Evolutionary conservation across 768 basidiomycete species (phyloP), one percentile per base, ranked within the genome.

Genomic region (Macrolepiota dolichaula): DNA sequence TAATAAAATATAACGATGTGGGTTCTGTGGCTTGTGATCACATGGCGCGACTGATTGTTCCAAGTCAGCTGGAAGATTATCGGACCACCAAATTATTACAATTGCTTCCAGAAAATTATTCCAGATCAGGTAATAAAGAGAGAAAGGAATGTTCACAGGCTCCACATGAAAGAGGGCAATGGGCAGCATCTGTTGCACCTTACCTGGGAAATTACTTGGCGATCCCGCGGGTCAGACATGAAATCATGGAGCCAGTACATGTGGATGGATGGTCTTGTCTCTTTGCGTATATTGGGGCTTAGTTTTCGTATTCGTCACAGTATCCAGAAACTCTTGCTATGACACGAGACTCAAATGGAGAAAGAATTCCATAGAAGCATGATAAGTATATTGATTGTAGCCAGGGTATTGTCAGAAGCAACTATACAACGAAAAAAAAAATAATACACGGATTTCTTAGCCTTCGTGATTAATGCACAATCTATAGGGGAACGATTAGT

Each of bases 371-470:
- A 17, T 11, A 47, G 22, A 54, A 25, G 15, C 32, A 37, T 55
- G 52, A 54, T 24, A 46, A 51, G 35, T 58, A 57, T 29, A 60
- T 60, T 60, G 40, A 53, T 59, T 49, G 57, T 42, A 51, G 50
- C 7, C 29, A 51, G 50, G 57, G 57, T 52, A 61, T 61, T 54
- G 52, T 24, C 17, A 29, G 44, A 36, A 61, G 17, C 32, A 55
- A n/a, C 42, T 27, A 55, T 61, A 54, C 59, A 55, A 22, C 29
- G 29, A 25, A 36, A 19, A 27, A 40, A 53, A 47, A 22, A 49
- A 61, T 61, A 61, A 61, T 61, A 61, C 57, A 59, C 53, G 19
- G 52, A n/a, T 61, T 54, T 54, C 53, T 58, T 50, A 58, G 37
- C 36, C 35, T 37, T 54, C 51, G 50, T 55, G 46, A 61, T 61